Base-by-base conservation (phyloP, 2,329 filamentous ascomycete species). In the Botrytis galanthina region DNA sequence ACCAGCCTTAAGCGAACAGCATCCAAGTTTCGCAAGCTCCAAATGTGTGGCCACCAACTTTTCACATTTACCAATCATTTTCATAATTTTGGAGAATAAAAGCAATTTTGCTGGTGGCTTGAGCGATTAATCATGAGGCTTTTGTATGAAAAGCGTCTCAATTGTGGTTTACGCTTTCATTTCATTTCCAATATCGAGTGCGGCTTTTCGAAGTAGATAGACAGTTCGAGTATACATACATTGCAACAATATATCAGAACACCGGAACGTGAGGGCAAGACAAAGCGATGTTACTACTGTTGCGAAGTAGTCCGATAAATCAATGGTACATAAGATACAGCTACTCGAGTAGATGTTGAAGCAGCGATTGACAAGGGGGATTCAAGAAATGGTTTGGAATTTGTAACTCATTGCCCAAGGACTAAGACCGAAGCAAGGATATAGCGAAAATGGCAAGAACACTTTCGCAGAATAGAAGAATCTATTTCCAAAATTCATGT, bases 301-400 rank as follows among this genome's bases (percentile, higher is more conserved):
- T 67, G 46, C 32, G 22, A 32, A 73, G 70, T 72, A 48, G 35
- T 60, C 61, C 29, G 63, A 51, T n/a, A 18, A 18, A 66, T 66
- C 44, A n/a, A 66, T 66, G 63, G 32, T 20, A n/a, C n/a, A n/a
- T n/a, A 67, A 29, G 20, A 37, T 39, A n/a, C n/a, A 29, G 32
- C 37, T 29, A n/a, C 48, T n/a, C 4, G 48, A 51, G 48, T 16
- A 51, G 35, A 64, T 64, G 18, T 44, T 54, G 70, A 71, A 64
- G 70, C 70, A 64, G 70, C 44, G 35, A 26, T 20, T 63, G 59
- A 64, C 59, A 71, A 64, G 69, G 69, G 69, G 69, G 59, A 48
- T 71, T 64, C 18, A 35, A 48, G 69, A 63, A 14, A 14, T 63
- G 39, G 61, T 63, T 63, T 63, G 22, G 16, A 42, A 63, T n/a